Percentiles rank a stretch among this genome's conserved stretches.
These are phyloP conservation scores for Thermoascus crustaceus DNA, from an alignment of 2,329 filamentous ascomycete genomes.

Conservation along the genomic window DNA sequence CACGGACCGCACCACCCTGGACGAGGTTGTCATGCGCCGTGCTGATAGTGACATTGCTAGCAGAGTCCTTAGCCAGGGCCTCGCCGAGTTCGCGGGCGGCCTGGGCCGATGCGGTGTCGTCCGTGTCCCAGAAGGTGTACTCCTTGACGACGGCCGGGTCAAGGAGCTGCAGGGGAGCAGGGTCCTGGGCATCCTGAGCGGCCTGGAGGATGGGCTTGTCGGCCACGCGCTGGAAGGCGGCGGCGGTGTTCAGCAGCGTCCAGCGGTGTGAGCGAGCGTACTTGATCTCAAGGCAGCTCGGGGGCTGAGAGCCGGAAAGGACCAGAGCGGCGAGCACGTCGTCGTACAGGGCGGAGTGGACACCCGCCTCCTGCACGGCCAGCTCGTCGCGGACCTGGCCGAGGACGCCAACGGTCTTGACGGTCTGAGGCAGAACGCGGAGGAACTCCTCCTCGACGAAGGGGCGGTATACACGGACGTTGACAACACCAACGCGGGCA, in stretches of 20 bases:
- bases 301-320: constrained; percentile 61
- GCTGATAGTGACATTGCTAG: constrained; percentile 53
- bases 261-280: constrained; percentile 67
- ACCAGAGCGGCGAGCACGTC: constrained; percentile 80
- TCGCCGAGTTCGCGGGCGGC: constrained; percentile 57
- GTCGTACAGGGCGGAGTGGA: constrained; percentile 81
- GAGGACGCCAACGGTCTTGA: constrained; percentile 70
- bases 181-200: constrained; percentile 24
- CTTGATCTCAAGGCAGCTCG: constrained; percentile 72
- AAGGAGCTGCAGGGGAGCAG: constrained; percentile 45
- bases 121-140: constrained; percentile 90
- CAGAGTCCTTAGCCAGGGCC: constrained; percentile 52
- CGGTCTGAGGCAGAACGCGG: constrained; percentile 65
- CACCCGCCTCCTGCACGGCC: constrained; percentile 63
- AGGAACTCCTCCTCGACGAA: constrained; percentile 95
- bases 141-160: constrained; percentile 57
- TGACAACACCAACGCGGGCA: constrained; percentile 75
- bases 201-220: constrained; percentile 32
- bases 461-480: constrained; percentile 86
- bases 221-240: constrained; percentile 38
- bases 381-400: constrained; percentile 74
- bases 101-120: constrained; percentile 59
- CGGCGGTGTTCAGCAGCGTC: constrained; percentile 44
- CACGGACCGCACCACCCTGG: constrained; percentile 70
- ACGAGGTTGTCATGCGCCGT: constrained; percentile 55